These are phyloP conservation scores for Malus hybrid DNA, from an alignment of 331 rosid species.

Conservation along the genomic window DNA sequence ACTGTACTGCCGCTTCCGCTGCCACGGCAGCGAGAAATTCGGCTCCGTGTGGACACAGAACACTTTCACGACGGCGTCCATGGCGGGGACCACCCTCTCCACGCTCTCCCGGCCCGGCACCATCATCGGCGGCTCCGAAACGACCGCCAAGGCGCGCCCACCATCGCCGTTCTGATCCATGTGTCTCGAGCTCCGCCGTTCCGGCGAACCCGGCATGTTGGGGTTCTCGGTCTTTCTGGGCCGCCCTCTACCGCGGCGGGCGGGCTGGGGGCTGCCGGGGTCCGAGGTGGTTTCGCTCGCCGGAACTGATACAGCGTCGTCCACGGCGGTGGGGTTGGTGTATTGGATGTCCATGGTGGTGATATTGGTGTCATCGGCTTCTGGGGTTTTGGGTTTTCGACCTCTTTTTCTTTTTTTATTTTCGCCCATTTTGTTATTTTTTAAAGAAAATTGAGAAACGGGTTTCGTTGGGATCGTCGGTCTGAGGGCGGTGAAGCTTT, in stretches of 20 bases:
- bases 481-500: neutral
- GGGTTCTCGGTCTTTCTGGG: conserved; percentile 29
- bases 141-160: neutral
- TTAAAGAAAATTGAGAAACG: neutral
- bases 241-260: conserved; percentile 33
- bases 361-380: conserved; percentile 7
- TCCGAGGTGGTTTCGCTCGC: neutral
- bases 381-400: conserved; percentile 29
- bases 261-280: conserved; percentile 4
- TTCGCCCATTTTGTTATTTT: conserved; percentile 21
- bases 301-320: conserved; percentile 25
- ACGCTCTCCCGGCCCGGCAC: conserved; percentile 30
- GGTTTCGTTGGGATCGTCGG: neutral
- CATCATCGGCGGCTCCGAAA: conserved; percentile 21
- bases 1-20: conserved; percentile 68
- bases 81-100: conserved; percentile 53
- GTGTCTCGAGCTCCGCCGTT: conserved; percentile 32
- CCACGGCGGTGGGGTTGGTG: conserved; percentile 8
- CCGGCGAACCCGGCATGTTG: conserved; percentile 15
- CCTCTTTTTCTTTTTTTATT: conserved; percentile 47
- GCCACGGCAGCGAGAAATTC: conserved; percentile 80
- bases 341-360: conserved; percentile 14
- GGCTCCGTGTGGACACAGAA: conserved; percentile 78
- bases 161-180: conserved; percentile 31
- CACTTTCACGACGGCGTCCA: conserved; percentile 88